phyloP scores from a whole-genome alignment of 192 early-diverging fungal species.

The Ambispora gerdemannii region DNA sequence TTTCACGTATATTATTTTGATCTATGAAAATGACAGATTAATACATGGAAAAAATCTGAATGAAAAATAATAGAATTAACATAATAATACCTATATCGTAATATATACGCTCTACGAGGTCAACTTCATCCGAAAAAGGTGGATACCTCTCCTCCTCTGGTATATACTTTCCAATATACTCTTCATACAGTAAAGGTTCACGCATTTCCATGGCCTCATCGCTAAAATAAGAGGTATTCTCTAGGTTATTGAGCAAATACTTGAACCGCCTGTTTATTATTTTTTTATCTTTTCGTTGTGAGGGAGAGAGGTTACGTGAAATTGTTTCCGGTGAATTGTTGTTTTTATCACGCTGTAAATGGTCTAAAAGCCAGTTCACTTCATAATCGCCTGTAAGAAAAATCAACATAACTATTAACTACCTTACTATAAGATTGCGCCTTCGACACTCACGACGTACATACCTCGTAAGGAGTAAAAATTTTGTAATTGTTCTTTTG shows the following conservation, averaged over 20 bases:
- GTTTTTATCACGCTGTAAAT: conserved; percentile 24
- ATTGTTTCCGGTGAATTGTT: conserved; percentile 3
- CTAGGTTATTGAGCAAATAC: conserved; percentile 35
- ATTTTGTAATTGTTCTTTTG: conserved; percentile 24
- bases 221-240: conserved; percentile 37
- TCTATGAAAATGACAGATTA: conserved; percentile 18
- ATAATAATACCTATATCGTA: conserved; percentile 29
- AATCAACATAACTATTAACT: not conserved
- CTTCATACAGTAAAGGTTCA: conserved; percentile 43
- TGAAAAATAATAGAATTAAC: not conserved
- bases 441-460: not conserved
- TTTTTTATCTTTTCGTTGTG: conserved; percentile 15
- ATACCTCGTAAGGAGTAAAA: conserved; percentile 35
- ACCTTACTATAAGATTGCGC: not conserved
- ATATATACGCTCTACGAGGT: conserved; percentile 37
- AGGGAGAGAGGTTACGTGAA: not conserved
- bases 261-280: conserved; percentile 39
- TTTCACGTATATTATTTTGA: conserved; percentile 33
- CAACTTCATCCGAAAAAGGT: conserved; percentile 36
- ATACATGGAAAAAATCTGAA: not conserved
- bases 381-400: conserved; percentile 35
- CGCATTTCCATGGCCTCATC: conserved; percentile 39
- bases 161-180: conserved; percentile 43
- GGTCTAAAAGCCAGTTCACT: conserved; percentile 35
- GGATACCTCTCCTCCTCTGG: conserved; percentile 28